These are phyloP conservation scores for Carex pumila DNA, from an alignment of 176 grass and related monocot genomes.

Conservation along the genomic window DNA sequence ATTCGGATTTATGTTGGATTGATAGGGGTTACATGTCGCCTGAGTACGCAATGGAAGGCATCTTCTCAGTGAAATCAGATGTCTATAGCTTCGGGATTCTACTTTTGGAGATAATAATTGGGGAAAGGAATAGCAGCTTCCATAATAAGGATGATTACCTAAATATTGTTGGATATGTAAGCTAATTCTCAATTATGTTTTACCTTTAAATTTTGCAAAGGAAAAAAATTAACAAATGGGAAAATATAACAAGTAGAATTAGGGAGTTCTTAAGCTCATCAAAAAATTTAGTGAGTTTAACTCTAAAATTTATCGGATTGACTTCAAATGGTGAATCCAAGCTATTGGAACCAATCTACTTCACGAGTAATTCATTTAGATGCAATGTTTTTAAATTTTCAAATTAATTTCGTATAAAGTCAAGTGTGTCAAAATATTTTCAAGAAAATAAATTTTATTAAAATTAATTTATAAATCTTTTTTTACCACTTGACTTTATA, in stretches of 20 bases:
- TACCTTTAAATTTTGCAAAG: neutral
- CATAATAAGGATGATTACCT: constrained; percentile 28
- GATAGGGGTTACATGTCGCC: constrained; percentile 52
- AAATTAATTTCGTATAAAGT: too few relatives aligned
- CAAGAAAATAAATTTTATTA: too few relatives aligned
- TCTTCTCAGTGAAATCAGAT: constrained; percentile 50
- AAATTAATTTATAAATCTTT: too few relatives aligned
- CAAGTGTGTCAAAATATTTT: too few relatives aligned
- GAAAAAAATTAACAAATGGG: neutral
- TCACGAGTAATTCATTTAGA: too few relatives aligned
- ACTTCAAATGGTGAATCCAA: too few relatives aligned
- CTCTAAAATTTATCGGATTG: too few relatives aligned
- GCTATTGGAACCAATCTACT: too few relatives aligned
- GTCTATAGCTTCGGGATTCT: constrained; percentile 52
- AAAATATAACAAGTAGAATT: neutral
- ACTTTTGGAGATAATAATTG: constrained; percentile 45
- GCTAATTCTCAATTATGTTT: neutral
- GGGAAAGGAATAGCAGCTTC: constrained; percentile 33
- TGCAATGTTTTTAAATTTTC: too few relatives aligned
- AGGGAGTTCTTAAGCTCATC: too few relatives aligned
- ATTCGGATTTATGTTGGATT: neutral
- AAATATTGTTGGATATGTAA: constrained; percentile 54
- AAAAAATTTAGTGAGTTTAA: too few relatives aligned
- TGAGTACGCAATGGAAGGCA: constrained; percentile 52
- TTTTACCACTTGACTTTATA: too few relatives aligned